Evolutionary conservation across 352 stramenopile genomes (phyloP), one percentile per base, ranked within the genome.

Genomic region (Phytophthora macrochlamydospora): DNA sequence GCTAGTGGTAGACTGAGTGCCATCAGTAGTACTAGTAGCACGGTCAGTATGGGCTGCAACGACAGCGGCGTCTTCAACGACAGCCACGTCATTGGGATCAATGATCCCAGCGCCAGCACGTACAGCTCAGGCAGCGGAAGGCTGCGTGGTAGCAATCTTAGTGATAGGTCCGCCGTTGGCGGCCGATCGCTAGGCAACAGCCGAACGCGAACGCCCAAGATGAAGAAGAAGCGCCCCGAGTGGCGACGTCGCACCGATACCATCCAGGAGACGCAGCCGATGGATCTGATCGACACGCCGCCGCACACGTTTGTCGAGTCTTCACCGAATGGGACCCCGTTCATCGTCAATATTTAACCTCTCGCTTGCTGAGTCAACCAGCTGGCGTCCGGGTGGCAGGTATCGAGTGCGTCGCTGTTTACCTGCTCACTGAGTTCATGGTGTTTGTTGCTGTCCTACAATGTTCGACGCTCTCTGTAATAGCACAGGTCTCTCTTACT

Each of bases 341-440:
- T 81, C 57, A 79, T 84, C 31, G 70, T 84, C 50, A 85, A 83
- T 81, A 85, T 87, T 82, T 87, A 84, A 78, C 31, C 50, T 33
- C 49, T 51, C 58, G 52, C 31, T 51, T 62, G 59, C 13, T 66
- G 40, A 51, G 44, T 53, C 46, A 42, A 24, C 42, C 44, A 44
- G 43, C 42, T 52, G 46, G 24, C 30, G 8, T 37, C 51, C 35
- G 43, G 62, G 18, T 24, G 62, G 56, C 57, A 63, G 51, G 67
- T 70, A 60, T 70, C 51, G 67, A 52, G 59, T 43, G 52, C 51
- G 14, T 56, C 59, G 54, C 46, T 63, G 56, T 46, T 58, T 65
- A 48, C 32, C 43, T 68, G 60, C 49, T 59, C 48, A 60, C 37
- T n/a, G 45, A 12, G 43, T 49, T 49, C 43, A 49, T 29, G 43